Base-by-base conservation (phyloP, 192 early-diverging fungal genomes). In the Rhizoclosmatium globosum region DNA sequence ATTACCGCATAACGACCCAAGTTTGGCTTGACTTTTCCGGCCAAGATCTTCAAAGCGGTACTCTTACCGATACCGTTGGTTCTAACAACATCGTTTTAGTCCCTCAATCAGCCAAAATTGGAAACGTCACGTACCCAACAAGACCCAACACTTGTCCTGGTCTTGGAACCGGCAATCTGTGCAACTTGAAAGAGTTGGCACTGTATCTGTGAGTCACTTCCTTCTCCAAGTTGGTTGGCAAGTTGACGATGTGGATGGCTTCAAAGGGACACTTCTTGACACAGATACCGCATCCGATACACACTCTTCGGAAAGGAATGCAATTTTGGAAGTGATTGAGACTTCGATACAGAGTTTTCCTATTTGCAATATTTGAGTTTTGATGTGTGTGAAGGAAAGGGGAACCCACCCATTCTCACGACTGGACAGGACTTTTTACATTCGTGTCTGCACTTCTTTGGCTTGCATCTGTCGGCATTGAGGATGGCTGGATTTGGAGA, bases 231-330 rank as follows among this genome's bases (percentile, higher is more conserved):
- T 97, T 97, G 56, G 96, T 96, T 48, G 97, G 97, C 85, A 99
- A 84, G 85, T 99, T 99, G 89, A 99, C 94, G 77, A 99, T 97
- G 74, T 90, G 89, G 79, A 99, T 99, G 41, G 97, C 97, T n/a
- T 87, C 95, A 81, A 99, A 98, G 53, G 97, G 97, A 81, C 97
- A 99, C 84, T 95, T 95, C 81, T 99, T 99, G 64, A 92, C 91
- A 83, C 97, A 99, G 77, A 99, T 98, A 88, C 96, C 96, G 84
- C 97, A 99, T 79, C 97, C 97, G 82, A 99, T 98, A 87, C 97
- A 99, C 44, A 87, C 64, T 93, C 92, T 85, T 99, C 97, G 19
- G 96, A 97, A 73, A 99, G 96, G 80, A 89, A 92, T 9, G 96
- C 91, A 68, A 96, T 96, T 88, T 98, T 98, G 71, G 91, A 91